phyloP scores from a whole-genome alignment of 2,329 filamentous ascomycete species.

The Penicillium sp. region DNA sequence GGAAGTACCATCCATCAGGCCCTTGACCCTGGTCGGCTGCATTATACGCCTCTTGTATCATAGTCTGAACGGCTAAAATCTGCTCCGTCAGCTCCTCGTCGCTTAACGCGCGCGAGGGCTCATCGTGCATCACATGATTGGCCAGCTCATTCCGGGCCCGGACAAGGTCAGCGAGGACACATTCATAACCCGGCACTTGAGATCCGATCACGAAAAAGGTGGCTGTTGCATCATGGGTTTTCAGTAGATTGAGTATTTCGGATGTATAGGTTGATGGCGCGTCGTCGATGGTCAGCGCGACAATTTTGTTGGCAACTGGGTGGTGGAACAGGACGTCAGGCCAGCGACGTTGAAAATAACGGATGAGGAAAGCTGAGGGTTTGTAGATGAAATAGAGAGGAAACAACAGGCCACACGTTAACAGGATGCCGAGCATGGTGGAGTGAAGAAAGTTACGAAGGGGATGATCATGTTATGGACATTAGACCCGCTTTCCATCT shows the following conservation, averaged over 20 bases:
- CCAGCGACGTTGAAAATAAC: conserved; percentile 68
- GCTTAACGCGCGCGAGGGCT: conserved; percentile 65
- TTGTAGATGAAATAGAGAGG: conserved; percentile 75
- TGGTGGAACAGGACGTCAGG: conserved; percentile 79
- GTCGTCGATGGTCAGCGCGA: conserved; percentile 87
- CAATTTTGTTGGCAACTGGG: conserved; percentile 57
- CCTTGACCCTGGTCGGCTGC: conserved; percentile 27
- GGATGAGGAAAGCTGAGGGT: conserved; percentile 70
- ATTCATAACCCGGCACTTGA: conserved; percentile 63
- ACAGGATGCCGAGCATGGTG: conserved; percentile 38
- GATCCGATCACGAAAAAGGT: conserved; percentile 88
- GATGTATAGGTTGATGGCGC: conserved; percentile 71
- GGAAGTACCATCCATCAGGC: conserved; percentile 66
- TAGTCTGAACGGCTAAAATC: conserved; percentile 62
- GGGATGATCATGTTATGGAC: too few relatives aligned
- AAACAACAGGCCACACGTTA: conserved; percentile 20
- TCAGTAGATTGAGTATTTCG: conserved; percentile 69
- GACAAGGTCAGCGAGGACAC: conserved; percentile 59
- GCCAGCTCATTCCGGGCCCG: conserved; percentile 68
- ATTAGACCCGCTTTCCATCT: too few relatives aligned
- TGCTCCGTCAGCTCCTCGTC: conserved; percentile 61
- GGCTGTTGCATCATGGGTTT: conserved; percentile 65
- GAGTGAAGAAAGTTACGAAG: background rate
- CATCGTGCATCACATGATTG: conserved; percentile 89
- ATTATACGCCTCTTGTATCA: conserved; percentile 59